Evolutionary conservation across 345 rosid species (phyloP).

Genomic region (Adansonia digitata): DNA sequence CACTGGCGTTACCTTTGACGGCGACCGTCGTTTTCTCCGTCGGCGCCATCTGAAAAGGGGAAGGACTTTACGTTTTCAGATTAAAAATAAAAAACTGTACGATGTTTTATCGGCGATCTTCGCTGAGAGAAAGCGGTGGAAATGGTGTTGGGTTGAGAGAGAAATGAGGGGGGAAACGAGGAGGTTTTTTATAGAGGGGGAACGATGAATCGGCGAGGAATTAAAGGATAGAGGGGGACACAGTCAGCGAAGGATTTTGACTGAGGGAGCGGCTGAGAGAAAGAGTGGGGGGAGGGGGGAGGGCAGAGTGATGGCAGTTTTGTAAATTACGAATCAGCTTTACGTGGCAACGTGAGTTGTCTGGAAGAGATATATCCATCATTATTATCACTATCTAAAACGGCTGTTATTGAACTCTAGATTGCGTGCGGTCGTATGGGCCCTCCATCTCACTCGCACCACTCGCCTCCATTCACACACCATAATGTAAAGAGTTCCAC

Average conservation of each 20-base stretch:
- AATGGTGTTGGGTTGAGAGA: neutral
- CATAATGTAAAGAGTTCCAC: no score
- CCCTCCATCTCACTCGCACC: neutral
- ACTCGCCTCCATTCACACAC: neutral
- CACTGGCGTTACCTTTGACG: constrained; percentile 22
- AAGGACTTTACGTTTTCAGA: neutral
- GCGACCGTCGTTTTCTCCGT: constrained; percentile 31
- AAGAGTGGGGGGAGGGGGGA: neutral
- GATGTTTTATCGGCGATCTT: no score
- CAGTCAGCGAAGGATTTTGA: constrained; percentile 39
- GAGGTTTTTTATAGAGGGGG: constrained; percentile 24
- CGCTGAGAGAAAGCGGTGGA: neutral
- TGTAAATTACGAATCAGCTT: constrained; percentile 5
- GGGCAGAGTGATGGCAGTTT: neutral
- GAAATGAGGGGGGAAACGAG: neutral
- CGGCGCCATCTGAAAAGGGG: constrained; percentile 40
- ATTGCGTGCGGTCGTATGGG: constrained; percentile 13
- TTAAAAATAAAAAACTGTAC: neutral
- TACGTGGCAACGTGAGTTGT: constrained; percentile 31
- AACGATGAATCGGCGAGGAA: constrained; percentile 13
- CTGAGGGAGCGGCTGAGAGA: constrained; percentile 36
- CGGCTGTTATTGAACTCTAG: constrained; percentile 22
- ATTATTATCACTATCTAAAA: constrained; percentile 17
- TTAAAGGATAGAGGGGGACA: neutral
- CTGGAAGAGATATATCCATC: neutral